These are phyloP conservation scores for Nitzschia putrida DNA, from an alignment of 108 stramenopile species.

Conservation along the genomic window DNA sequence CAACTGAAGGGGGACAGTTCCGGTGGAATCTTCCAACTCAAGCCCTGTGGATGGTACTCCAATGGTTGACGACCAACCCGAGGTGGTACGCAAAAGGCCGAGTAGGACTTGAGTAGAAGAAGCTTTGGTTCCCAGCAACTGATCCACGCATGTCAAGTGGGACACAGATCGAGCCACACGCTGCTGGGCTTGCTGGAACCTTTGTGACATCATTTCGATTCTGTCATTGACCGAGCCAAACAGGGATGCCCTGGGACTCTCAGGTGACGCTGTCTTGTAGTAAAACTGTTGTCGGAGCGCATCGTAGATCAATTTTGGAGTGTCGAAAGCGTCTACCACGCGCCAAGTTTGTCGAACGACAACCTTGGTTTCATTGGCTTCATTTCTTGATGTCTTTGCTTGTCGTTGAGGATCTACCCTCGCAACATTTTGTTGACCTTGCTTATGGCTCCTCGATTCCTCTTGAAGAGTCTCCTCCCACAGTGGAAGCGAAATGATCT, in stretches of 20 bases:
- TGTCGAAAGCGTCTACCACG: constrained; percentile 46
- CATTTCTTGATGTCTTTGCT: background rate
- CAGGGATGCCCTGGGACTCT: constrained; percentile 15
- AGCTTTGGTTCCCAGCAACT: constrained; percentile 18
- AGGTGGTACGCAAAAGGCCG: constrained; percentile 48
- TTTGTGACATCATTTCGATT: constrained; percentile 68
- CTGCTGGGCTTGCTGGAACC: constrained; percentile 76
- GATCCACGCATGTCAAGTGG: constrained; percentile 46
- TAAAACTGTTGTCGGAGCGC: constrained; percentile 48
- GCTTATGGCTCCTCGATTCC: background rate
- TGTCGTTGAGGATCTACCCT: background rate
- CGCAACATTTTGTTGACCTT: background rate
- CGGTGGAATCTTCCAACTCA: constrained; percentile 81
- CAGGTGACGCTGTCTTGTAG: constrained; percentile 7
- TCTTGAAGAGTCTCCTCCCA: constrained; percentile 51
- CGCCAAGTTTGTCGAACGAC: background rate
- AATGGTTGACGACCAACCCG: background rate
- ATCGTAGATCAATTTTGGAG: constrained; percentile 47
- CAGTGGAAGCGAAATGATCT: constrained; percentile 44
- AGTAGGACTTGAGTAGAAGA: constrained; percentile 8
- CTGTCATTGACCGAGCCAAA: constrained; percentile 51
- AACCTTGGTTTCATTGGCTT: background rate
- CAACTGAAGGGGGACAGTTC: constrained; percentile 63
- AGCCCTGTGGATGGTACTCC: constrained; percentile 39
- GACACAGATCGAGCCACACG: constrained; percentile 72